Percentiles rank a stretch among this genome's conserved stretches.
These are phyloP conservation scores for Pyracantha coccinea DNA, from an alignment of 331 rosid genomes.

Conservation along the genomic window DNA sequence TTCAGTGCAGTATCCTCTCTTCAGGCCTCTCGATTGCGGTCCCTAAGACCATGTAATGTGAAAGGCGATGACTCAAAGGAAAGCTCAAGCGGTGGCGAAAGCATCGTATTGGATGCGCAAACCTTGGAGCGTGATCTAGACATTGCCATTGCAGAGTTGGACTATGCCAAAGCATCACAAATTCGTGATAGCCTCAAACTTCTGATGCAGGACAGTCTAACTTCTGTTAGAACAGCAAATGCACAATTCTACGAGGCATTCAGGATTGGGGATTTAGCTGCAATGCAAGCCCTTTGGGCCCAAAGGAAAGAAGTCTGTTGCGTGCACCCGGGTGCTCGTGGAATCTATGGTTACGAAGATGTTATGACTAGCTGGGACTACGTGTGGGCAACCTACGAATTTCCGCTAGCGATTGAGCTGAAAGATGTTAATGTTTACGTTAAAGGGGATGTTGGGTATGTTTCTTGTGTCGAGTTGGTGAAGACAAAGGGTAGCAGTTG, in stretches of 20 bases:
- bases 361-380: conserved; percentile 85
- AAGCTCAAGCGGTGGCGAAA: conserved; percentile 34
- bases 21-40: conserved; percentile 18
- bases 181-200: conserved; percentile 65
- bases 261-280: conserved; percentile 66
- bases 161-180: conserved; percentile 73
- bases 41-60: conserved; percentile 23
- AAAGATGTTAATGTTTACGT: conserved; percentile 68
- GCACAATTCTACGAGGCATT: conserved; percentile 61
- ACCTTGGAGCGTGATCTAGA: conserved; percentile 57
- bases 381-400: conserved; percentile 93
- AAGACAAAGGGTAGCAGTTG: conserved; percentile 83
- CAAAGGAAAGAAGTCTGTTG: conserved; percentile 57
- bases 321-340: conserved; percentile 75
- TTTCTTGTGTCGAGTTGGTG: conserved; percentile 84
- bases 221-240: conserved; percentile 51
- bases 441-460: conserved; percentile 71
- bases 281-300: conserved; percentile 85
- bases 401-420: conserved; percentile 66
- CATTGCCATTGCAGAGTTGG: conserved; percentile 69
- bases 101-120: conserved; percentile 43
- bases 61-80: conserved; percentile 51
- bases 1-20: conserved; percentile 15
- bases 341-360: conserved; percentile 73
- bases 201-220: conserved; percentile 50